Conservation (phyloP, 2,329 filamentous ascomycete species). For the Byssochlamys sp. region DNA sequence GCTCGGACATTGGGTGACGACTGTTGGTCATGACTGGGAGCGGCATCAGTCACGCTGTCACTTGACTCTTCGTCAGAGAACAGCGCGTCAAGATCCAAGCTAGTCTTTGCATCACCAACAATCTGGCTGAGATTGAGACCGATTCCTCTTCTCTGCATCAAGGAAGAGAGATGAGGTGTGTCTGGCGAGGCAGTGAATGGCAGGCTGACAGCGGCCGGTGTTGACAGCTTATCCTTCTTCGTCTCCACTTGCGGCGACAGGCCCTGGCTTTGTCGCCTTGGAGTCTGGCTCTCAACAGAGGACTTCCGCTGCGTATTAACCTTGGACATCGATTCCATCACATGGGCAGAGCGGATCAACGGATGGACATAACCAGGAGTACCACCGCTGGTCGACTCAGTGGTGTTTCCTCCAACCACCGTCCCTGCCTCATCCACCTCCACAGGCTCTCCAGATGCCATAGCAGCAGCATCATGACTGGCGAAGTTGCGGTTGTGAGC, state of each 20-base stretch:
- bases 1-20: constrained; percentile 16
- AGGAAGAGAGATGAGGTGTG: constrained; percentile 57
- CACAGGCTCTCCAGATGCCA: constrained; percentile 74
- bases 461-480: constrained; percentile 87
- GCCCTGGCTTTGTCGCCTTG: constrained; percentile 4
- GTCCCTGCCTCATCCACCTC: constrained; percentile 55
- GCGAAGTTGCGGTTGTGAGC: constrained; percentile 88
- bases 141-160: constrained; percentile 55
- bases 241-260: neutral
- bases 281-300: constrained; percentile 6
- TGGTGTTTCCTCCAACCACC: constrained; percentile 32
- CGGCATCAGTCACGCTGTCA: constrained; percentile 21
- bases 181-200: constrained; percentile 47
- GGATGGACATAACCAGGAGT: constrained; percentile 52
- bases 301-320: constrained; percentile 11
- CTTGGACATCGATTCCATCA: constrained; percentile 24
- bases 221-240: constrained; percentile 1
- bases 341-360: constrained; percentile 48
- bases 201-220: constrained; percentile 12
- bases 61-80: constrained; percentile 33
- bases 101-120: constrained; percentile 47
- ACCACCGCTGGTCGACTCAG: constrained; percentile 18
- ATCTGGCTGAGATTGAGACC: constrained; percentile 49
- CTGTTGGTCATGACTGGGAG: constrained; percentile 9
- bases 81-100: constrained; percentile 29